phyloP scores from a whole-genome alignment of 2,329 filamentous ascomycete species.

The Arthroderma sp. region DNA sequence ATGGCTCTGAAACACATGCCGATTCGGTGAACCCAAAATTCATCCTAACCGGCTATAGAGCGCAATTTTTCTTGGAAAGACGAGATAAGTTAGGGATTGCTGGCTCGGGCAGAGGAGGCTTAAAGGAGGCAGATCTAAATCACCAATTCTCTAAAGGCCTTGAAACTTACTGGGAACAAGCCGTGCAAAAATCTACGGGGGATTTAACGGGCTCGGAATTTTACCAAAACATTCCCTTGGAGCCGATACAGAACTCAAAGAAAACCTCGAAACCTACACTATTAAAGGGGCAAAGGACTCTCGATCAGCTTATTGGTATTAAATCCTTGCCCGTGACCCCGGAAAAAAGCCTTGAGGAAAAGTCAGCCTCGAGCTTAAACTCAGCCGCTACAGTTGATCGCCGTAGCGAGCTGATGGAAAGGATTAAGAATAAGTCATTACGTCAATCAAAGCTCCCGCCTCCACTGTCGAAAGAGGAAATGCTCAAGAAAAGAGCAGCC shows the following conservation, averaged over 20 bases:
- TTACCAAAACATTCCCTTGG: conserved; percentile 20
- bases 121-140: conserved; percentile 38
- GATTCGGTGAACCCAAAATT: conserved; percentile 12
- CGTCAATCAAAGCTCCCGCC: conserved; percentile 33
- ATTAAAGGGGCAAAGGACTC: not conserved
- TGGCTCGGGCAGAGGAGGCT: conserved; percentile 1
- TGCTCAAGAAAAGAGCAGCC: conserved; percentile 51
- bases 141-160: conserved; percentile 38
- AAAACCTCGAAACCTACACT: not conserved
- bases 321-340: conserved; percentile 20
- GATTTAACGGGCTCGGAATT: conserved; percentile 21
- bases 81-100: conserved; percentile 2
- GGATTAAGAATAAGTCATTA: conserved; percentile 57
- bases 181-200: conserved; percentile 20
- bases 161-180: conserved; percentile 33
- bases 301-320: not conserved
- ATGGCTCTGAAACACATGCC: too few species aligned
- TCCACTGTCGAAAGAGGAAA: conserved; percentile 39
- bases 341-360: conserved; percentile 14
- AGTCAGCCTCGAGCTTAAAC: conserved; percentile 9
- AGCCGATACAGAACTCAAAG: conserved; percentile 21
- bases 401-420: conserved; percentile 57
- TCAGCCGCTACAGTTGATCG: conserved; percentile 20
- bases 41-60: conserved; percentile 29
- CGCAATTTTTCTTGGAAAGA: conserved; percentile 28